Evolutionary conservation across 2,329 filamentous ascomycete species (phyloP), one percentile per base, ranked within the genome.

Genomic region (Pseudopithomyces maydicus): DNA sequence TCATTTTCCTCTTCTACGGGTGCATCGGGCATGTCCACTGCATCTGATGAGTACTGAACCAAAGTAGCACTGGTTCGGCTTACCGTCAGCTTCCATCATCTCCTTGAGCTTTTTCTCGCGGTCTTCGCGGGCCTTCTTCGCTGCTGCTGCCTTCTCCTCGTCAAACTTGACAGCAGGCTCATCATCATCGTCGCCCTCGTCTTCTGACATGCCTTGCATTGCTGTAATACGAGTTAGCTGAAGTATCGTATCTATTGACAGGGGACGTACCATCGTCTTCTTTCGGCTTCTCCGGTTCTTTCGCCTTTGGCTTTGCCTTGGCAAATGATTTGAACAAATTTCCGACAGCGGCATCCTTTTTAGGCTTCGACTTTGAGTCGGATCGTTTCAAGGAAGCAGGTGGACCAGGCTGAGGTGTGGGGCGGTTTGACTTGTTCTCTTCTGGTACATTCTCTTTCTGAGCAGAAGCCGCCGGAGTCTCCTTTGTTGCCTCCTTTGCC

Each of bases 281-380:
- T 73, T 76, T 72, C 71, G 80, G 61, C 66, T 76, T 69, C 77
- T 82, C 63, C 63, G 65, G 60, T 19, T 67, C 68, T 66, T 88
- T 77, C 6, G 68, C 64, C 57, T 79, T 91, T 4, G 87, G 80
- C 65, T 87, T 88, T 2, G 81, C 74, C 67, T 89, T 91, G 14
- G 90, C 90, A 72, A 96, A 96, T 0, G 91, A 90, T 58, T 89
- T 88, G 81, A 95, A 92, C 23, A 96, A 85, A 57, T 85, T 84
- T 2, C 70, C 66, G 32, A 62, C 64, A n/a, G 88, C 85, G 15
- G 79, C 81, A 52, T 85, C 84, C 55, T 84, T 85, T 68, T 90
- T 91, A 2, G 83, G 63, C 6, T 75, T 71, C 2, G 79, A 68
- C 61, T 81, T 82, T 50, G 73, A 62, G 58, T 72, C 57, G 59